These are phyloP conservation scores for Letharia columbiana DNA, from an alignment of 495 filamentous ascomycete species.

Conservation along the genomic window DNA sequence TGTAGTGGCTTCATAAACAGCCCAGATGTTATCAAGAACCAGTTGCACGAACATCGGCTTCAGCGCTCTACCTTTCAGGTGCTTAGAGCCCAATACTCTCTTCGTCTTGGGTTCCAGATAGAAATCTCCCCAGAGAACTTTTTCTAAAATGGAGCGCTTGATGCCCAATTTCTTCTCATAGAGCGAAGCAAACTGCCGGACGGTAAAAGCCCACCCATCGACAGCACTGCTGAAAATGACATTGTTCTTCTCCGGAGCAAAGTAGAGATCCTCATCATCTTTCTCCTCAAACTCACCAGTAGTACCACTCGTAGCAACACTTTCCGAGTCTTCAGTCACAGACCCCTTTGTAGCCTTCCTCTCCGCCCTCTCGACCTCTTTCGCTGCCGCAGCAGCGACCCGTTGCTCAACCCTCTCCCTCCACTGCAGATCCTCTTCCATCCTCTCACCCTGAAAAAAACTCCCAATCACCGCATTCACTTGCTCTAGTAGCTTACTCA, in stretches of 20 bases:
- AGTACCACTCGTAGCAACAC: constrained; percentile 25
- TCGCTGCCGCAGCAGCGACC: constrained; percentile 48
- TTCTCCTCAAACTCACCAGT: constrained; percentile 64
- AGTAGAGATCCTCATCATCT: constrained; percentile 97
- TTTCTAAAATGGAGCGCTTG: constrained; percentile 82
- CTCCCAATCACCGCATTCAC: constrained; percentile 96
- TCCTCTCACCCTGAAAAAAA: constrained; percentile 95
- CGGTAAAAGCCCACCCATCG: constrained; percentile 96
- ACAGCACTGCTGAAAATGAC: constrained; percentile 97
- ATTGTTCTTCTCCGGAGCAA: constrained; percentile 95
- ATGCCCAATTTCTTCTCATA: constrained; percentile 98
- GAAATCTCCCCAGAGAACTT: constrained; percentile 94
- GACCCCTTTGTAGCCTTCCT: constrained; percentile 38
- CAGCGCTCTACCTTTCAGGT: constrained; percentile 79
- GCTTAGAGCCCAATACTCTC: constrained; percentile 79
- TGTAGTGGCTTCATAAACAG: constrained; percentile 85
- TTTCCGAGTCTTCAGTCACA: constrained; percentile 38
- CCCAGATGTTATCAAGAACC: constrained; percentile 94
- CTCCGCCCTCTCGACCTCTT: constrained; percentile 40
- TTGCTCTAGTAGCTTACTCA: constrained; percentile 86
- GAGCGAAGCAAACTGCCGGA: constrained; percentile 83
- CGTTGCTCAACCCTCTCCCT: constrained; percentile 83
- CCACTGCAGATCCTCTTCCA: constrained; percentile 98
- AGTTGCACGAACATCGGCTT: constrained; percentile 98
- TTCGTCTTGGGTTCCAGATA: constrained; percentile 97